Conservation (phyloP, 768 basidiomycete species). For the Hygrocybe coccinea region DNA sequence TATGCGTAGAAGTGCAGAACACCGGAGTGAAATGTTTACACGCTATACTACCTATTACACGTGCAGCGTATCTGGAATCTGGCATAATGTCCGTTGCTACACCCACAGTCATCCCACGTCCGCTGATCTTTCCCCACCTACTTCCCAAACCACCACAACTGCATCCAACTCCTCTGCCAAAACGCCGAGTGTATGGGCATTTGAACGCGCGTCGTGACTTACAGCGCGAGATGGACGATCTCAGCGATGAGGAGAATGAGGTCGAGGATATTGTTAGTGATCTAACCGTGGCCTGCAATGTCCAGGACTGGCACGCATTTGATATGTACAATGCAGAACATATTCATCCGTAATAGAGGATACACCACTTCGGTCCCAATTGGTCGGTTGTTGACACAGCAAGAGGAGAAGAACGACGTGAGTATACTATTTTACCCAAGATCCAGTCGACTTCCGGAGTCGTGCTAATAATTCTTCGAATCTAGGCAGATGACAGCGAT, state of each 20-base stretch:
- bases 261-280: conserved; percentile 65
- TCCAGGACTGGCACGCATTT: neutral
- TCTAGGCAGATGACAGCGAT: conserved; percentile 47
- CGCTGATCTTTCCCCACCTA: conserved; percentile 57
- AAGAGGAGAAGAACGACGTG: conserved; percentile 84
- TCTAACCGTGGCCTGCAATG: conserved; percentile 2
- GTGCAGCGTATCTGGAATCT: neutral
- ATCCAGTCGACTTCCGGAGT: neutral
- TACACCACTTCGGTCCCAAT: conserved; percentile 67
- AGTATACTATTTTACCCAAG: conserved; percentile 20
- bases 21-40: too few species aligned
- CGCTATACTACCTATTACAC: neutral
- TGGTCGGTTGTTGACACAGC: conserved; percentile 65
- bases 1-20: too few species aligned
- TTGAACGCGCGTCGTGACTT: conserved; percentile 64
- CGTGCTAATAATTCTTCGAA: neutral
- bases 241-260: conserved; percentile 80
- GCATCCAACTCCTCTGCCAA: conserved; percentile 55
- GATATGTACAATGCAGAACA: conserved; percentile 38
- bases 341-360: conserved; percentile 60
- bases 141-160: conserved; percentile 64
- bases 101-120: conserved; percentile 69
- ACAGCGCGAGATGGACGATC: conserved; percentile 72
- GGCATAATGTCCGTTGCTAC: conserved; percentile 51
- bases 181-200: conserved; percentile 48